Evolutionary conservation across 1,284 basidiomycete species (phyloP).

Genomic region (Apiotrichum porosum): DNA sequence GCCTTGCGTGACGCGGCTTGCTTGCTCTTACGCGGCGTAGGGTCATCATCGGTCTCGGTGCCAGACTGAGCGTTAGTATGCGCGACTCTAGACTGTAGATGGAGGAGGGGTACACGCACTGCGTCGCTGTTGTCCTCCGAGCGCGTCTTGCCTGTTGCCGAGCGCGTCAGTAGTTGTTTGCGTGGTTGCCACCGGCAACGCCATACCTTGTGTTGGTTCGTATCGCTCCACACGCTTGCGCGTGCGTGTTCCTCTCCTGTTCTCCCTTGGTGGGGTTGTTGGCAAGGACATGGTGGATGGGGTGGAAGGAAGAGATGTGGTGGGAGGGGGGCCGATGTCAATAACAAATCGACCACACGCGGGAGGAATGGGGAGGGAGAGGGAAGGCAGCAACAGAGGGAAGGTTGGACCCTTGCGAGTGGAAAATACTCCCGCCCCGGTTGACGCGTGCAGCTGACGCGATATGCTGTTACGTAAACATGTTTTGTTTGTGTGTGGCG

Average conservation of each 20-base stretch:
- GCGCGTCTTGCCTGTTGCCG: constrained; percentile 2
- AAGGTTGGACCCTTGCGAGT: too few species aligned
- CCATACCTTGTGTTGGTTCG: constrained; percentile 7
- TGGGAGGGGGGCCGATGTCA: constrained; percentile 1
- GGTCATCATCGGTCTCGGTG: constrained; percentile 4
- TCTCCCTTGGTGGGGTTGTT: constrained; percentile 16
- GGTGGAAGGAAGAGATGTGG: not conserved
- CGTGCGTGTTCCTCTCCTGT: constrained; percentile 33
- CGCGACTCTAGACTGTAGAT: too few species aligned
- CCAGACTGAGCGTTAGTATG: too few species aligned
- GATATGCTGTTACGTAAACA: too few species aligned
- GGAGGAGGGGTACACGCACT: too few species aligned
- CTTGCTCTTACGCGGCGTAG: constrained; percentile 6
- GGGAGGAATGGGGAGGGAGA: not conserved
- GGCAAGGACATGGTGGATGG: constrained; percentile 19
- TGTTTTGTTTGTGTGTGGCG: too few species aligned
- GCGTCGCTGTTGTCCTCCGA: not conserved
- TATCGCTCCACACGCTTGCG: constrained; percentile 38
- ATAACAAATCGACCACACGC: constrained; percentile 5
- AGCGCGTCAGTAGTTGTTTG: not conserved
- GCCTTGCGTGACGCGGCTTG: constrained; percentile 6
- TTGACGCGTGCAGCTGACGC: too few species aligned
- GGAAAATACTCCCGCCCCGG: too few species aligned
- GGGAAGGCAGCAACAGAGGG: not conserved
- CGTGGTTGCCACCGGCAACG: not conserved